These are phyloP conservation scores for Thraustochytrium sp. DNA, from an alignment of 352 stramenopile genomes.

Conservation along the genomic window DNA sequence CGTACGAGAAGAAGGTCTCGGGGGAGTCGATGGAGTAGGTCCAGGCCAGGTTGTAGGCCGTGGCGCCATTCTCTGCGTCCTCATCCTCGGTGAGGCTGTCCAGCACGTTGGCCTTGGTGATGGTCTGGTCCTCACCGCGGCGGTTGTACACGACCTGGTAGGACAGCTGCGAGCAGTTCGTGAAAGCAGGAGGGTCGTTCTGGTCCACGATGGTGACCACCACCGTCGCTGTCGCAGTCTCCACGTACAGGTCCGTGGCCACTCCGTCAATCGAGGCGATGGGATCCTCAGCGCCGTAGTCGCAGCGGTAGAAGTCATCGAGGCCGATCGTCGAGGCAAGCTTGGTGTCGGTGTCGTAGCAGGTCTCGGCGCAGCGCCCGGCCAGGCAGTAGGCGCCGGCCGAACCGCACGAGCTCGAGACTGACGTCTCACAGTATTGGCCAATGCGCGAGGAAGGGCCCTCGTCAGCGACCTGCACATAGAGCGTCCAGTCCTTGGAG, in stretches of 20 bases:
- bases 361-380: constrained; percentile 6
- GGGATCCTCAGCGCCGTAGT: not conserved
- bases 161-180: not conserved
- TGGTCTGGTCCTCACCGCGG: not conserved
- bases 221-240: not conserved
- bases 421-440: not conserved
- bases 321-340: not conserved
- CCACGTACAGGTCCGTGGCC: not conserved
- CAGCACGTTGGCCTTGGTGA: not conserved
- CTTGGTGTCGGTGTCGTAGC: constrained; percentile 33
- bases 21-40: not conserved
- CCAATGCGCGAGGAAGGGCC: constrained; percentile 7
- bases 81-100: not conserved
- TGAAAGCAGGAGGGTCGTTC: constrained; percentile 11
- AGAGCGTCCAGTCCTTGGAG: constrained; percentile 2
- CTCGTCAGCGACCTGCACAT: not conserved
- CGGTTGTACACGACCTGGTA: constrained; percentile 14
- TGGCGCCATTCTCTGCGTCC: not conserved
- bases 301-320: constrained; percentile 2
- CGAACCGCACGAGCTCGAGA: not conserved
- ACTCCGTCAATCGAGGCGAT: not conserved
- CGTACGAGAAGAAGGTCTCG: not conserved
- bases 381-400: not conserved
- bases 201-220: constrained; percentile 5
- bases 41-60: not conserved